These are phyloP conservation scores for Rosa hybrid DNA, from an alignment of 331 rosid genomes.

Conservation along the genomic window DNA sequence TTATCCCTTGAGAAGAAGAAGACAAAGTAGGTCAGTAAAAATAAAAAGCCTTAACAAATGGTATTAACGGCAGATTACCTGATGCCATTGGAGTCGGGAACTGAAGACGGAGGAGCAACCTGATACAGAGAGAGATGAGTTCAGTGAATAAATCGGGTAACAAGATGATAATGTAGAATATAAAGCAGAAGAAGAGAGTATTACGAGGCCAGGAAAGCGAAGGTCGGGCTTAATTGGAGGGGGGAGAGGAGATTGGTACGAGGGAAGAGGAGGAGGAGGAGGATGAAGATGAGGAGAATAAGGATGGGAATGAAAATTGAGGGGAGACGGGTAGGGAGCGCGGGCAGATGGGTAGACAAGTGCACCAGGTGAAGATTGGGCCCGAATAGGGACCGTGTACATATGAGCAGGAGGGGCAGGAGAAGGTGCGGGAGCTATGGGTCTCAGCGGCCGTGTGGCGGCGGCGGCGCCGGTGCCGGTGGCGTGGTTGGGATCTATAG, in stretches of 20 bases:
- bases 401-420: neutral
- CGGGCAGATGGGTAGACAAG: neutral
- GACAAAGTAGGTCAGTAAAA: slow-evolving; percentile 17
- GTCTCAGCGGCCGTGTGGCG: neutral
- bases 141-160: neutral
- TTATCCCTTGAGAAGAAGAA: slow-evolving; percentile 50
- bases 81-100: slow-evolving; percentile 54
- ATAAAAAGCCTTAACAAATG: neutral
- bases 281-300: slow-evolving; percentile 24
- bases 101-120: slow-evolving; percentile 53
- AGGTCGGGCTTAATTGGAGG: neutral
- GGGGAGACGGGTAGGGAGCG: neutral
- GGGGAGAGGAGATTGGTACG: slow-evolving; percentile 14
- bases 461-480: slow-evolving; percentile 1
- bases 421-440: neutral
- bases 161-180: neutral
- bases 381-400: neutral
- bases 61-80: slow-evolving; percentile 44
- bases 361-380: neutral
- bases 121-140: slow-evolving; percentile 26
- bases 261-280: slow-evolving; percentile 19
- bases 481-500: slow-evolving; percentile 45
- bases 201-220: neutral
- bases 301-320: neutral
- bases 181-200: neutral